Conservation (phyloP, 148 eudicot species). For the Arctostaphylos glauca region DNA sequence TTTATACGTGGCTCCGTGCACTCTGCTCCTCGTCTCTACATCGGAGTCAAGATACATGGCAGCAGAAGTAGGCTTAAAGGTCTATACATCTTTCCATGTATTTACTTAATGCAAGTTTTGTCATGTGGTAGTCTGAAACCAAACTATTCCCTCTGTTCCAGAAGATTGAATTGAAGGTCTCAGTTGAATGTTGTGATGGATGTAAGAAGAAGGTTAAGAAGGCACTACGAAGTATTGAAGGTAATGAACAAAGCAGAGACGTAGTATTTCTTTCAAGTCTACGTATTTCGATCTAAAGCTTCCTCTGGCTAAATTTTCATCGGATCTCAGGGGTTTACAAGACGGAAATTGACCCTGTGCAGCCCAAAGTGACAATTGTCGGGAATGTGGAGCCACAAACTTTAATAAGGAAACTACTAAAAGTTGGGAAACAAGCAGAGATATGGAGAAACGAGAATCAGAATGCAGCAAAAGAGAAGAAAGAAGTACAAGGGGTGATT, state of each 20-base stretch:
- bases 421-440: slow-evolving; percentile 15
- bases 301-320: neutral
- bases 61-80: slow-evolving; percentile 2
- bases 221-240: slow-evolving; percentile 12
- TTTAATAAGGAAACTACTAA: slow-evolving; percentile 7
- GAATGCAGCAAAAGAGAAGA: neutral
- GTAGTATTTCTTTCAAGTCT: neutral
- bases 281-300: neutral
- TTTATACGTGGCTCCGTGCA: neutral
- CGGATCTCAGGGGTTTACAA: slow-evolving; percentile 13
- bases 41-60: slow-evolving; percentile 9
- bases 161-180: slow-evolving; percentile 13
- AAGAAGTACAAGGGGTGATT: neutral
- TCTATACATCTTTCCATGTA: neutral
- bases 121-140: slow-evolving; percentile 12
- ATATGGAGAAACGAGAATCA: slow-evolving; percentile 12
- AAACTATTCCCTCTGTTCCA: slow-evolving; percentile 13
- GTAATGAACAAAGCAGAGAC: slow-evolving; percentile 5
- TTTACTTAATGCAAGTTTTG: neutral
- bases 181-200: slow-evolving; percentile 14
- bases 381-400: slow-evolving; percentile 18
- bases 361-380: slow-evolving; percentile 12
- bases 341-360: slow-evolving; percentile 13
- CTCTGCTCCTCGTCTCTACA: neutral
- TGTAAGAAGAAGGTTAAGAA: slow-evolving; percentile 16